Conservation (phyloP, 2,329 filamentous ascomycete species). For the Daldinia sp. region DNA sequence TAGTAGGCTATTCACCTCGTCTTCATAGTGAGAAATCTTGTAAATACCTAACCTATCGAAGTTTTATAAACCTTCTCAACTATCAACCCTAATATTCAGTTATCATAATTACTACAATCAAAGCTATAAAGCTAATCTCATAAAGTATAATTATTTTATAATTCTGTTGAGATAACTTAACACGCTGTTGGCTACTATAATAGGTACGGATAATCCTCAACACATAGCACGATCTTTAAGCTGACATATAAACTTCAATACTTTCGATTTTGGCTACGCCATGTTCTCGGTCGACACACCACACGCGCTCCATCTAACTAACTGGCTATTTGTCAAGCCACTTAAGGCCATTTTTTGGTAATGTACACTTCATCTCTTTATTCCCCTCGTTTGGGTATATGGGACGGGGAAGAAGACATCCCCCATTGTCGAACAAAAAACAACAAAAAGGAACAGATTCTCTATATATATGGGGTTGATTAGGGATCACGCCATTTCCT, state of each 20-base stretch:
- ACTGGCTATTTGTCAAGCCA: not conserved
- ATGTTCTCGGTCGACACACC: not conserved
- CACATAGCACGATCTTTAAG: not conserved
- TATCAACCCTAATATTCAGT: not conserved
- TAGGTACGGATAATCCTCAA: not conserved
- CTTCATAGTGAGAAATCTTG: not conserved
- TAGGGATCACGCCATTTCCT: constrained; percentile 5
- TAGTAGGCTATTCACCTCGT: not conserved
- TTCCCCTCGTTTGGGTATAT: constrained; percentile 35
- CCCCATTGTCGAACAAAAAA: constrained; percentile 9
- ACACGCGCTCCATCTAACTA: not conserved
- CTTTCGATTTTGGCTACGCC: constrained; percentile 20
- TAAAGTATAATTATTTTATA: not conserved
- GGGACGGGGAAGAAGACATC: constrained; percentile 10
- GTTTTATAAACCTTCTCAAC: not conserved
- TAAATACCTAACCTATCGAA: not conserved
- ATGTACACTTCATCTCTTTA: constrained; percentile 14
- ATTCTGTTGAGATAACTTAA: no score
- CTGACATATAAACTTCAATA: constrained; percentile 16
- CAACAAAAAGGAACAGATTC: constrained; percentile 14
- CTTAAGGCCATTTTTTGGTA: constrained; percentile 1
- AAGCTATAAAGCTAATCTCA: not conserved
- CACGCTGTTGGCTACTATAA: not conserved
- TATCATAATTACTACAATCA: no score
- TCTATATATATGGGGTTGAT: constrained; percentile 14